Evolutionary conservation across 768 basidiomycete species (phyloP), one percentile per base, ranked within the genome.

Genomic region (Ramaria rubella): DNA sequence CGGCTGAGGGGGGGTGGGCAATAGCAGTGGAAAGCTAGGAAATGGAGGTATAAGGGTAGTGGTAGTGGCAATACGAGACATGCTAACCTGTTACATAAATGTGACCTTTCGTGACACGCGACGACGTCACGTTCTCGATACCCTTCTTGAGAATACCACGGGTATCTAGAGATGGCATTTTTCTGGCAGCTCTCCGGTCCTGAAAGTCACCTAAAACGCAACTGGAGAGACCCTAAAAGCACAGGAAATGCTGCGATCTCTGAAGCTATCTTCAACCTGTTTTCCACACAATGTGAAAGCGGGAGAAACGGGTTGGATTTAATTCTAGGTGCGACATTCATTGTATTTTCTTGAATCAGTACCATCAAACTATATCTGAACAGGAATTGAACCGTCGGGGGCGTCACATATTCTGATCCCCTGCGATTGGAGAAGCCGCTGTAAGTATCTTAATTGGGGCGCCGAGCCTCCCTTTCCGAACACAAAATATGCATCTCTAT

Each of bases 31-130:
- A 65, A 88, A 84, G 29, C 75, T 58, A 3, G 75, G 77, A n/a
- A 76, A 75, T 1, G 80, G 79, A 6, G 86, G 84, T 42, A 90
- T 70, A n/a, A 90, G 68, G 1, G 88, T 89, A n/a, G 87, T 86
- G 19, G 82, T 81, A 29, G 46, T 49, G 49, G 29, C 4, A 14
- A 51, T 36, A 21, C 49, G 49, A 33, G 49, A 51, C 49, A 51
- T 30, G 21, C 19, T 5, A 29, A 19, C 12, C 23, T 50, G 23
- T n/a, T n/a, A n/a, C n/a, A 21, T 33, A 14, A 50, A 24, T 36
- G 49, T 51, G 33, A 51, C 49, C 31, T n/a, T 30, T 31, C 30
- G 21, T 31, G 33, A 31, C 27, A 30, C n/a, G n/a, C n/a, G n/a
- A n/a, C n/a, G n/a, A n/a, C n/a, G n/a, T n/a, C 11, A 11, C n/a